These are phyloP conservation scores for Aspergillus pseudoviridinutans DNA, from an alignment of 2,329 filamentous ascomycete species.

Conservation along the genomic window DNA sequence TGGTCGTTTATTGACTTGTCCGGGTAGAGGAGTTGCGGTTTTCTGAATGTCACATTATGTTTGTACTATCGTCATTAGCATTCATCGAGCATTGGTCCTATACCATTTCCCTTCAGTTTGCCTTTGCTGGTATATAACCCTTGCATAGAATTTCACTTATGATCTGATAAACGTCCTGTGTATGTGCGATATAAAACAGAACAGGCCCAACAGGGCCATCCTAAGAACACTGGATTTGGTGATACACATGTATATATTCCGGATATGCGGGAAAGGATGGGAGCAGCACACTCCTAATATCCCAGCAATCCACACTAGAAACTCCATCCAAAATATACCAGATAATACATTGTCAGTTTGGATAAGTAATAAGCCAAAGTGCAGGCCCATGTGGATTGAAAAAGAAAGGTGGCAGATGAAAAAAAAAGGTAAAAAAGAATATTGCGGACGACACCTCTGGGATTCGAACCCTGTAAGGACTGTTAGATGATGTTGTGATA, in stretches of 20 bases:
- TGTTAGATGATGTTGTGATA: no score
- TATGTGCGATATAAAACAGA: no score
- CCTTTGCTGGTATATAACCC: background rate
- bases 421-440: background rate
- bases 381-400: background rate
- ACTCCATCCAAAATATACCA: background rate
- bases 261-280: background rate
- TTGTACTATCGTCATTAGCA: background rate
- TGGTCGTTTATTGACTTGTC: background rate
- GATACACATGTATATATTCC: no score
- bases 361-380: background rate
- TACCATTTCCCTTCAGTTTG: background rate
- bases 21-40: background rate
- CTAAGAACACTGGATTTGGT: no score
- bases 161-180: no score
- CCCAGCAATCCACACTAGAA: background rate
- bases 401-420: background rate
- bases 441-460: background rate
- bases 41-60: background rate
- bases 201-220: no score
- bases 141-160: background rate
- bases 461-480: no score
- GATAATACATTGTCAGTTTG: background rate
- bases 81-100: background rate
- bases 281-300: background rate